Evolutionary conservation across 2,329 filamentous ascomycete genomes (phyloP).

Genomic region (Claviceps digitariae): DNA sequence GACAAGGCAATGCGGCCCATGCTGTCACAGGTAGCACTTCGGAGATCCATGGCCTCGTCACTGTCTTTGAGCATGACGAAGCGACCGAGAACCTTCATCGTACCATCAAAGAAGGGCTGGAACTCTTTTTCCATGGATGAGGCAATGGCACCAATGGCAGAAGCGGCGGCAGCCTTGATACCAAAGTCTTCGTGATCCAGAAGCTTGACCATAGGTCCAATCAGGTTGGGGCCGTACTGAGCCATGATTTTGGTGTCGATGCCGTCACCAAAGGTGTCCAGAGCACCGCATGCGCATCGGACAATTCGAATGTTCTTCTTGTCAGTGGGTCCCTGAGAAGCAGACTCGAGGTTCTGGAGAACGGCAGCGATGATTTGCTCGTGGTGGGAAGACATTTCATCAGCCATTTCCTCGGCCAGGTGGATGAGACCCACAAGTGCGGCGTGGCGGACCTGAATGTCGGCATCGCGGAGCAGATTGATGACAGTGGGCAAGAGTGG

Average conservation of each 20-base stretch:
- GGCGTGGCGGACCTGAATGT: constrained; percentile 72
- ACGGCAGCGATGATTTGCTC: constrained; percentile 71
- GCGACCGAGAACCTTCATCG: constrained; percentile 76
- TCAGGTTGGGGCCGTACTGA: constrained; percentile 68
- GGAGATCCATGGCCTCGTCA: constrained; percentile 79
- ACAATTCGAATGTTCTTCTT: constrained; percentile 77
- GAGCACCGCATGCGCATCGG: constrained; percentile 75
- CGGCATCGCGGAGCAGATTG: constrained; percentile 70
- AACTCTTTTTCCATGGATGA: constrained; percentile 72
- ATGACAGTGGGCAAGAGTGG: constrained; percentile 77
- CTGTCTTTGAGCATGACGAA: constrained; percentile 79
- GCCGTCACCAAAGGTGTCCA: constrained; percentile 84
- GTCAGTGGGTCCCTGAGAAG: constrained; percentile 52
- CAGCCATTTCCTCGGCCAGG: constrained; percentile 83
- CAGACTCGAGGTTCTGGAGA: constrained; percentile 77
- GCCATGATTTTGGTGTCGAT: constrained; percentile 65
- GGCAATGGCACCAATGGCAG: constrained; percentile 82
- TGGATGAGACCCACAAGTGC: constrained; percentile 79
- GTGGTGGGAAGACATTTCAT: constrained; percentile 79
- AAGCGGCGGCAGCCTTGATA: constrained; percentile 79
- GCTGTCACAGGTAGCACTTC: constrained; percentile 80
- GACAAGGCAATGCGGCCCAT: constrained; percentile 87
- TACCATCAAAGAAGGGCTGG: constrained; percentile 79
- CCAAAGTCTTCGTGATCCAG: constrained; percentile 75
- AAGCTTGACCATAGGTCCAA: constrained; percentile 72